Evolutionary conservation across 129 eudicot genomes (phyloP).

Genomic region (Glebionis coronaria): DNA sequence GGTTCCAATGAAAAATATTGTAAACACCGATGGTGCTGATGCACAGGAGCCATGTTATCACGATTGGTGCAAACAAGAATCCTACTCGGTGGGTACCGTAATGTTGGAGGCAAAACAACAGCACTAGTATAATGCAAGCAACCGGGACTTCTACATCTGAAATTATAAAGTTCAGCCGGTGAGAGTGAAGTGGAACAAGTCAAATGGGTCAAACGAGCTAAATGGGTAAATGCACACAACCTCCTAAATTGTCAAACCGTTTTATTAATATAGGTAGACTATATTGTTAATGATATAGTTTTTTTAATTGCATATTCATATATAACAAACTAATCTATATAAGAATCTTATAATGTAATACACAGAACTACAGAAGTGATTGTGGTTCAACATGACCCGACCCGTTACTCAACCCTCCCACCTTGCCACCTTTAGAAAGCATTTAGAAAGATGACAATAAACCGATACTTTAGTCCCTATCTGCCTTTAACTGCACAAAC

Average conservation of each 20-base stretch:
- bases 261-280: too few relatives aligned
- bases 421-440: neutral
- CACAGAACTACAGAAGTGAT: too few relatives aligned
- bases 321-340: neutral
- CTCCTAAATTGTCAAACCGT: too few relatives aligned
- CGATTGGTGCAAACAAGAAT: conserved; percentile 72
- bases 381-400: too few relatives aligned
- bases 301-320: too few relatives aligned
- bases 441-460: conserved; percentile 1
- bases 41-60: conserved; percentile 74
- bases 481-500: conserved; percentile 12
- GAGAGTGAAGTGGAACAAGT: conserved; percentile 1
- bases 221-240: neutral
- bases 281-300: too few relatives aligned
- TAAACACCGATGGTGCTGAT: conserved; percentile 78
- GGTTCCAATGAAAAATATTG: conserved; percentile 81
- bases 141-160: conserved; percentile 85
- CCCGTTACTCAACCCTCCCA: too few relatives aligned
- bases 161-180: neutral
- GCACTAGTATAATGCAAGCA: conserved; percentile 68
- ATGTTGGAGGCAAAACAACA: conserved; percentile 76
- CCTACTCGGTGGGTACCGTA: conserved; percentile 88
- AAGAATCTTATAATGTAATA: neutral
- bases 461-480: conserved; percentile 10
- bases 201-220: neutral